Evolutionary conservation across 2,329 filamentous ascomycete species (phyloP).

Genomic region (Elsinoe fawcettii): DNA sequence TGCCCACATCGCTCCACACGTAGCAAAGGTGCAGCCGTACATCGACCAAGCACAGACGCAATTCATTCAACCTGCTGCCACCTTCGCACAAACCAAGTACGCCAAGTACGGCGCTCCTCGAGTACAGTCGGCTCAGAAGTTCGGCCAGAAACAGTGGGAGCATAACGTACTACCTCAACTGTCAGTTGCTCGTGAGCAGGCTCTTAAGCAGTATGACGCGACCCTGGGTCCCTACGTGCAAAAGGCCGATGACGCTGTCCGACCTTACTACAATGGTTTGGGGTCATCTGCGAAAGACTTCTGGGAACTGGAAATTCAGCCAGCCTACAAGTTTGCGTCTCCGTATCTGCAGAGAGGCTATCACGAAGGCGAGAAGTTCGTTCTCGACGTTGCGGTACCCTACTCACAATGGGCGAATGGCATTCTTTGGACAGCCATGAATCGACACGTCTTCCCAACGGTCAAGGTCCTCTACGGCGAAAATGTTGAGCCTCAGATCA

Average conservation of each 20-base stretch:
- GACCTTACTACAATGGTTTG: slow-evolving; percentile 66
- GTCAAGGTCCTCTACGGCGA: slow-evolving; percentile 73
- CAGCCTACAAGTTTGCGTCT: slow-evolving; percentile 63
- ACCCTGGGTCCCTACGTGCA: slow-evolving; percentile 67
- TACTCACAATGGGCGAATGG: slow-evolving; percentile 63
- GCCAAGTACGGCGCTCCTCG: slow-evolving; percentile 67
- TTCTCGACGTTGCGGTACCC: slow-evolving; percentile 63
- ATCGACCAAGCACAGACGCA: slow-evolving; percentile 47
- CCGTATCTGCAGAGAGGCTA: slow-evolving; percentile 69
- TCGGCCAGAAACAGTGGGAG: slow-evolving; percentile 67
- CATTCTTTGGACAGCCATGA: slow-evolving; percentile 61
- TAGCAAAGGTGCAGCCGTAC: slow-evolving; percentile 70
- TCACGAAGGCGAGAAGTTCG: slow-evolving; percentile 55
- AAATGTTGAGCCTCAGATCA: slow-evolving; percentile 90
- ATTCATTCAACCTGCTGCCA: slow-evolving; percentile 61
- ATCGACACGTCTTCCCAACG: slow-evolving; percentile 72
- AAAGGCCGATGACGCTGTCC: slow-evolving; percentile 48
- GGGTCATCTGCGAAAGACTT: slow-evolving; percentile 57
- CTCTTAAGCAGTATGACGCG: slow-evolving; percentile 59
- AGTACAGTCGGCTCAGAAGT: slow-evolving; percentile 58
- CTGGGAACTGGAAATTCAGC: slow-evolving; percentile 65
- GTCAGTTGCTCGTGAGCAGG: slow-evolving; percentile 53
- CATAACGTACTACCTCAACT: slow-evolving; percentile 69
- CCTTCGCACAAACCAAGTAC: slow-evolving; percentile 54
- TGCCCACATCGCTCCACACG: slow-evolving; percentile 73